Evolutionary conservation across 2,329 filamentous ascomycete genomes (phyloP).

Genomic region (Penicillium freii): DNA sequence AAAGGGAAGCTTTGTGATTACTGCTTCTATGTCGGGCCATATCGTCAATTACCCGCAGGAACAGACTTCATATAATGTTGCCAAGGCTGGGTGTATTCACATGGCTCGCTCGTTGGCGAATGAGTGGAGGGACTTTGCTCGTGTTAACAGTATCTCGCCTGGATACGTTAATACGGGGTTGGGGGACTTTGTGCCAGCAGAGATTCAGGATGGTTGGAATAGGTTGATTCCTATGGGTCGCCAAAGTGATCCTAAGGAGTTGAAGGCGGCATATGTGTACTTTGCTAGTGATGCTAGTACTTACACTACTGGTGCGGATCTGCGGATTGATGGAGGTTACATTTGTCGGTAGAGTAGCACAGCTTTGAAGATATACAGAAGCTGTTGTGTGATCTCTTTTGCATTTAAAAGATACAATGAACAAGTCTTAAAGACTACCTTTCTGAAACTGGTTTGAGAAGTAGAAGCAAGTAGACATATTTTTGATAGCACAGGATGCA

Average conservation of each 20-base stretch:
- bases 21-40: constrained; percentile 59
- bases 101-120: constrained; percentile 63
- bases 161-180: constrained; percentile 68
- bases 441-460: background rate
- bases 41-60: constrained; percentile 61
- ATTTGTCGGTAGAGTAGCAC: constrained; percentile 11
- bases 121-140: constrained; percentile 68
- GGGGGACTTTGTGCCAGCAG: constrained; percentile 62
- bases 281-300: constrained; percentile 48
- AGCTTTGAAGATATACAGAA: background rate
- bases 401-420: background rate
- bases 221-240: constrained; percentile 61
- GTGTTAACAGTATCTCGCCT: constrained; percentile 66
- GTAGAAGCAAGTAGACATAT: background rate
- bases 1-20: constrained; percentile 65
- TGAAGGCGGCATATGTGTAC: constrained; percentile 59
- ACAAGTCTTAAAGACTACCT: background rate
- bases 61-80: constrained; percentile 63
- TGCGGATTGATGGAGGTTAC: constrained; percentile 52
- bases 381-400: background rate
- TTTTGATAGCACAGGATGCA: background rate
- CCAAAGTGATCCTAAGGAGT: constrained; percentile 63
- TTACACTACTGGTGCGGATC: constrained; percentile 51
- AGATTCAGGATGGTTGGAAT: constrained; percentile 58
- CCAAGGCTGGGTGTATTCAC: constrained; percentile 67